These are phyloP conservation scores for Sarcomyxa edulis DNA, from an alignment of 768 basidiomycete genomes.

Conservation along the genomic window DNA sequence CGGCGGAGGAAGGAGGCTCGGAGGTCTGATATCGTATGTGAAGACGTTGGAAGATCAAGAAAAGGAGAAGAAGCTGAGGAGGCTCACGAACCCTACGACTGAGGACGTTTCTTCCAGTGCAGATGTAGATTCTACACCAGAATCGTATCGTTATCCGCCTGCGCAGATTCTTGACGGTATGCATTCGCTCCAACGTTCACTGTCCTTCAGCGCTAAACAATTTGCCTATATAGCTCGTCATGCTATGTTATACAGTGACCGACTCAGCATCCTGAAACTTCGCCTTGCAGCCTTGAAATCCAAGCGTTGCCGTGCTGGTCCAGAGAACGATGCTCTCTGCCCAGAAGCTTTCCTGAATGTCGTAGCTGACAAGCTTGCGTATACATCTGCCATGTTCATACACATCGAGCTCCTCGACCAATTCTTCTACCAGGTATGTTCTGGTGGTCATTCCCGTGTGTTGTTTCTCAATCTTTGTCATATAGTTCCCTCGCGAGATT, in stretches of 20 bases:
- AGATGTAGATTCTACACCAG: conserved; percentile 37
- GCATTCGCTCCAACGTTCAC: conserved; percentile 14
- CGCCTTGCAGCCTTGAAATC: conserved; percentile 84
- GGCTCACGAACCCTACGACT: conserved; percentile 32
- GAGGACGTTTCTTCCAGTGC: conserved; percentile 29
- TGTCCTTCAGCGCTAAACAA: conserved; percentile 9
- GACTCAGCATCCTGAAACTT: conserved; percentile 78
- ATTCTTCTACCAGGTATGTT: conserved; percentile 89
- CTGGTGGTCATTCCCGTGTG: background rate
- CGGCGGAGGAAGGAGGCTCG: conserved; percentile 80
- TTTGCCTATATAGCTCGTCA: conserved; percentile 62
- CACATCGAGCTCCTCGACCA: conserved; percentile 97
- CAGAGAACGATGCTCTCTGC: conserved; percentile 85
- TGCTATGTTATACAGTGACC: conserved; percentile 83
- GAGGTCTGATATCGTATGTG: conserved; percentile 74
- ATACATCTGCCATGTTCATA: conserved; percentile 97
- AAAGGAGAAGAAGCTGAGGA: conserved; percentile 52
- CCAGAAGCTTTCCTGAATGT: conserved; percentile 97
- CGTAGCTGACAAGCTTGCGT: conserved; percentile 93
- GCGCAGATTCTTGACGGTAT: conserved; percentile 89
- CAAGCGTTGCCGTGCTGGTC: conserved; percentile 82
- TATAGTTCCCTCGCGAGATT: conserved; percentile 94
- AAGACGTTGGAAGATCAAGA: conserved; percentile 75
- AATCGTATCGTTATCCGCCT: conserved; percentile 87
- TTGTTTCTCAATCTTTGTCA: conserved; percentile 3